Conservation (phyloP, 768 basidiomycete species). For the Leccinum truebloodii region DNA sequence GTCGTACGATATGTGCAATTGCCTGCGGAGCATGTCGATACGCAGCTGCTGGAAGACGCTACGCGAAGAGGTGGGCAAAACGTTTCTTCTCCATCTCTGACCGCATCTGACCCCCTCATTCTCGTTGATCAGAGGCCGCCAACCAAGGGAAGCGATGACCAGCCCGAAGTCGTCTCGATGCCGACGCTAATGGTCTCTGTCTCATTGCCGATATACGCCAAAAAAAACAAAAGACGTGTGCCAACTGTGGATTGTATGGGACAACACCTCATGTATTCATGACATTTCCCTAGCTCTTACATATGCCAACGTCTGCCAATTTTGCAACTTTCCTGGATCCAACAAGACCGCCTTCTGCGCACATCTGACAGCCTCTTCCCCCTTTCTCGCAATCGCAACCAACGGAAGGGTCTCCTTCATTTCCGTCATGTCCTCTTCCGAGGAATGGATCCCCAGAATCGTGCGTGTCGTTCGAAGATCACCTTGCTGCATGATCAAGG, state of each 20-base stretch:
- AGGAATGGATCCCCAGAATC: slow-evolving; percentile 38
- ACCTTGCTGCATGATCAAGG: slow-evolving; percentile 51
- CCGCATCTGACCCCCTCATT: slow-evolving; percentile 5
- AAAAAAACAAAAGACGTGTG: neutral
- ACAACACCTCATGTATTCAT: slow-evolving; percentile 19
- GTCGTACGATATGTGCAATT: slow-evolving; percentile 98
- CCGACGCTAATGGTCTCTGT: neutral
- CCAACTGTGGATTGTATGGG: neutral
- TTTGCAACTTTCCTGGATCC: slow-evolving; percentile 42
- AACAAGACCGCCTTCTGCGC: slow-evolving; percentile 69
- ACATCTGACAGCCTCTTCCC: slow-evolving; percentile 37
- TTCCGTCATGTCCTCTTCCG: slow-evolving; percentile 37
- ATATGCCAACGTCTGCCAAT: slow-evolving; percentile 65
- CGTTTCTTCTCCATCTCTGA: neutral
- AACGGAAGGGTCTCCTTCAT: slow-evolving; percentile 48
- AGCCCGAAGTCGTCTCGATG: neutral
- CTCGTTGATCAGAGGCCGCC: slow-evolving; percentile 37
- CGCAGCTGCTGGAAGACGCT: slow-evolving; percentile 93
- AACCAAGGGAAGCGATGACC: slow-evolving; percentile 42
- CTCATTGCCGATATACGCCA: neutral
- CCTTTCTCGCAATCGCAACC: slow-evolving; percentile 46
- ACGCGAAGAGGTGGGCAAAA: slow-evolving; percentile 79
- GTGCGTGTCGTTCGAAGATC: slow-evolving; percentile 46
- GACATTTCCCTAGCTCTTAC: slow-evolving; percentile 37
- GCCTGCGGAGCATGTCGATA: slow-evolving; percentile 91